Evolutionary conservation across 352 stramenopile species (phyloP).

Genomic region (Elongisporangium anandrum): DNA sequence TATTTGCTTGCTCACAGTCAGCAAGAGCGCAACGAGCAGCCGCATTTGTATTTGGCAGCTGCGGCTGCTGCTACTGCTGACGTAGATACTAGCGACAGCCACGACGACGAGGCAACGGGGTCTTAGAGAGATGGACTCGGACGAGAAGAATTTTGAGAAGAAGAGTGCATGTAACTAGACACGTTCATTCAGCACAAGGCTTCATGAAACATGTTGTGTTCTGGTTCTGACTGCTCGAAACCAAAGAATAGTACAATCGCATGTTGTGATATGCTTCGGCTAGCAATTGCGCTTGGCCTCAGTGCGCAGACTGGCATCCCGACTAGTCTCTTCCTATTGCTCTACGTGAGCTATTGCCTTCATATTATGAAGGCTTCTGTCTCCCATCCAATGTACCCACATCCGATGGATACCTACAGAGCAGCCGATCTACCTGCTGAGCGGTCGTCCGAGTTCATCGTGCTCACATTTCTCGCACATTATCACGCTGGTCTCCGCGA

Average conservation of each 20-base stretch:
- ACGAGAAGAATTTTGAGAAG: neutral
- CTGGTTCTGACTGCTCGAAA: neutral
- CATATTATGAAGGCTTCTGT: too few relatives aligned
- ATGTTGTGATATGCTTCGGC: too few relatives aligned
- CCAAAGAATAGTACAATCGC: neutral
- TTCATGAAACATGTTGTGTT: neutral
- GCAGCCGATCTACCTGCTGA: slow-evolving; percentile 52
- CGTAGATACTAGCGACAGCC: neutral
- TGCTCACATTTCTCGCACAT: slow-evolving; percentile 60
- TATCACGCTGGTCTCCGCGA: slow-evolving; percentile 56
- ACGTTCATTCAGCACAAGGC: neutral
- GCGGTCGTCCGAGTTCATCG: slow-evolving; percentile 67
- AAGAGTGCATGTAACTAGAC: neutral
- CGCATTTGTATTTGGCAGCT: slow-evolving; percentile 26
- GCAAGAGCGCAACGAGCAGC: slow-evolving; percentile 4
- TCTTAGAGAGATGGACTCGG: neutral
- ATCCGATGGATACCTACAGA: slow-evolving; percentile 29
- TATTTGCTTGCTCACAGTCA: slow-evolving; percentile 58
- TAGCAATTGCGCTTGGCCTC: too few relatives aligned
- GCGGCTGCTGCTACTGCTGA: slow-evolving; percentile 3
- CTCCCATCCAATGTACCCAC: too few relatives aligned
- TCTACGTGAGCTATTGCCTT: too few relatives aligned
- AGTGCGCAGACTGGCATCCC: too few relatives aligned
- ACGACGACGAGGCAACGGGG: slow-evolving; percentile 6
- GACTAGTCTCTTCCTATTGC: too few relatives aligned